Conservation (phyloP, 495 filamentous ascomycete genomes). For the Elaphomyces granulatus region DNA sequence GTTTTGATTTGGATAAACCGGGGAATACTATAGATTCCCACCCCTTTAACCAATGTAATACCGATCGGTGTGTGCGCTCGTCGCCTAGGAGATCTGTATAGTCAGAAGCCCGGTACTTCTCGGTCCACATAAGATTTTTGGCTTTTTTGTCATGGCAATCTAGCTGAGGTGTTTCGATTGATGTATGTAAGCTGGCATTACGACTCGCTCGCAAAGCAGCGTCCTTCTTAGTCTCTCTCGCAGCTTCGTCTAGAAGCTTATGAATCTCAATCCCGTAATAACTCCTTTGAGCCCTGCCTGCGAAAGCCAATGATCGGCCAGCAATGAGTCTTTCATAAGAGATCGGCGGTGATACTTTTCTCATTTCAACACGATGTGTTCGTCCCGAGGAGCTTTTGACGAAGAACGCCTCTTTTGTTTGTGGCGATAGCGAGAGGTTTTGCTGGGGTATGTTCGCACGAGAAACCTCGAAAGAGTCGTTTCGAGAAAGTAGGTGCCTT, state of each 20-base stretch:
- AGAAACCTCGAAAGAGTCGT: not conserved
- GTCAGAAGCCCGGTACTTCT: constrained; percentile 81
- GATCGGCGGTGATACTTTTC: constrained; percentile 29
- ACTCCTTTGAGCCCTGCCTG: constrained; percentile 60
- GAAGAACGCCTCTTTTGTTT: constrained; percentile 7
- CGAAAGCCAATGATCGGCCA: constrained; percentile 47
- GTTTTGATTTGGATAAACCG: constrained; percentile 42
- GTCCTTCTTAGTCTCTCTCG: constrained; percentile 30
- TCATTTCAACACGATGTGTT: constrained; percentile 38
- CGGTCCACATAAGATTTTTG: constrained; percentile 57
- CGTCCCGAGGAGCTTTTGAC: constrained; percentile 56
- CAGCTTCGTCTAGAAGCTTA: constrained; percentile 52
- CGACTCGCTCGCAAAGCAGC: constrained; percentile 14
- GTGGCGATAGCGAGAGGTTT: constrained; percentile 7
- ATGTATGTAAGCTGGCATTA: constrained; percentile 14
- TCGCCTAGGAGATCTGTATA: constrained; percentile 92
- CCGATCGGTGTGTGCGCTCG: constrained; percentile 81
- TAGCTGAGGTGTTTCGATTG: constrained; percentile 26
- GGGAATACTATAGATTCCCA: constrained; percentile 95
- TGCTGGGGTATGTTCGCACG: constrained; percentile 1
- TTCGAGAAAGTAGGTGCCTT: not conserved
- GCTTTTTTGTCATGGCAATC: constrained; percentile 19
- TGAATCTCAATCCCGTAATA: constrained; percentile 93
- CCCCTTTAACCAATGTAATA: constrained; percentile 81
- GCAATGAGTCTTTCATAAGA: constrained; percentile 59